These are phyloP conservation scores for Botrytis porri DNA, from an alignment of 2,329 filamentous ascomycete species.

Conservation along the genomic window DNA sequence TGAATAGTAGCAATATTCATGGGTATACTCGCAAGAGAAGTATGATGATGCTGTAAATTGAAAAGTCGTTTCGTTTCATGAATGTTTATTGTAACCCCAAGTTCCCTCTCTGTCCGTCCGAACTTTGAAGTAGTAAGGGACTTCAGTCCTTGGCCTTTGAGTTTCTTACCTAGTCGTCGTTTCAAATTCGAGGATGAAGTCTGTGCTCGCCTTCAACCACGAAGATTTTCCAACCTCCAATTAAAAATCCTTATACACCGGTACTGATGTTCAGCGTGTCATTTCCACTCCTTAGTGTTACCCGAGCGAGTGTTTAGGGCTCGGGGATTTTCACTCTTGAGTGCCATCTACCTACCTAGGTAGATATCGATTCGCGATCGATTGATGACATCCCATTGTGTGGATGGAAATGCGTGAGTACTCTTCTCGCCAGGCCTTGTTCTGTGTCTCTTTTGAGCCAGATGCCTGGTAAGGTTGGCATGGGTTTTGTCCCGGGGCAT, in stretches of 20 bases:
- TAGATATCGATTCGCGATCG: background rate
- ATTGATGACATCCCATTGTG: background rate
- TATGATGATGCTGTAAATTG: background rate
- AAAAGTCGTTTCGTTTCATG: background rate
- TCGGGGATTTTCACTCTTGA: constrained; percentile 1
- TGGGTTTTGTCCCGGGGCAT: background rate
- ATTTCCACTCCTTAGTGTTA: background rate
- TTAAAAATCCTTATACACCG: background rate
- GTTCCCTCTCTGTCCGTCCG: background rate
- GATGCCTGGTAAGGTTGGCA: background rate
- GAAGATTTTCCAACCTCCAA: background rate
- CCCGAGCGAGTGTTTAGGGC: background rate
- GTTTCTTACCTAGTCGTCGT: background rate
- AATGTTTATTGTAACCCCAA: background rate
- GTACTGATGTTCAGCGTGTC: background rate
- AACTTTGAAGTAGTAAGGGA: background rate
- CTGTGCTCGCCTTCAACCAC: background rate
- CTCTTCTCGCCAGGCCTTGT: background rate
- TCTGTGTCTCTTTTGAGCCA: background rate
- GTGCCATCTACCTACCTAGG: background rate
- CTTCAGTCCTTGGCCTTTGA: background rate
- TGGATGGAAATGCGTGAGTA: background rate
- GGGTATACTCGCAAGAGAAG: background rate
- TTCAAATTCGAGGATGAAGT: background rate
- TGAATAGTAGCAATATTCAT: background rate